Percentiles rank a stretch among this genome's conserved stretches.
Evolutionary conservation across 257 asterid species (phyloP).

Genomic region (Datura wrightii): DNA sequence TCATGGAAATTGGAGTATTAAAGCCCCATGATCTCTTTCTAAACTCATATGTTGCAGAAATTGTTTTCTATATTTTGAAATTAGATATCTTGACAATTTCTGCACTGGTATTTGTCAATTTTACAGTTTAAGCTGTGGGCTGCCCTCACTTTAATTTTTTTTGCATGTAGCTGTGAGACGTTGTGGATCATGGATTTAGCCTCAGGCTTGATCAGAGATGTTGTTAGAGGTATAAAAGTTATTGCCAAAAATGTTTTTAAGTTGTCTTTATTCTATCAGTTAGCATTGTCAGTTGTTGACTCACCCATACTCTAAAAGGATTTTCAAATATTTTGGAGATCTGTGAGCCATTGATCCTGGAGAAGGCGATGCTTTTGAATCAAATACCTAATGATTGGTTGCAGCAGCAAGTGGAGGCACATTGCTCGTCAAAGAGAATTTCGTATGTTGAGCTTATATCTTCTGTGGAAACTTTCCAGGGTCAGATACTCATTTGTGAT

Average conservation of each 20-base stretch:
- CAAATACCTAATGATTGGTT: conserved; percentile 68
- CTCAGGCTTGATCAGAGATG: conserved; percentile 67
- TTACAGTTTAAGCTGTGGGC: neutral
- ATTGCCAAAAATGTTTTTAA: neutral
- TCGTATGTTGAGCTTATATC: conserved; percentile 79
- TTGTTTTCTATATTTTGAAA: neutral
- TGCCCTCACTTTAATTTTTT: conserved; percentile 14
- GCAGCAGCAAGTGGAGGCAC: conserved; percentile 49
- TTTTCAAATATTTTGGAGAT: conserved; percentile 79
- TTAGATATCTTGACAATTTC: neutral
- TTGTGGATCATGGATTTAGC: conserved; percentile 80
- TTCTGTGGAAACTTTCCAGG: conserved; percentile 60
- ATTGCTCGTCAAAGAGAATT: conserved; percentile 56
- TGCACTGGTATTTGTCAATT: neutral
- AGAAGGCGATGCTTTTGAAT: conserved; percentile 63
- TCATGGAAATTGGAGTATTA: neutral
- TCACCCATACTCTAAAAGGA: conserved; percentile 59
- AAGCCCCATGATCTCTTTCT: neutral
- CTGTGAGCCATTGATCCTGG: conserved; percentile 71
- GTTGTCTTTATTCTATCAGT: conserved; percentile 21
- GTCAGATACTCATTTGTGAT: conserved; percentile 69
- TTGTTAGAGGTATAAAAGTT: conserved; percentile 65
- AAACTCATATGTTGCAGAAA: neutral
- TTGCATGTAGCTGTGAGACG: conserved; percentile 68
- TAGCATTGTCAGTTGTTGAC: conserved; percentile 35